A percentile compares a stretch with the other conserved stretches of the same genome.
These are phyloP conservation scores for Tagetes patula DNA, from an alignment of 129 eudicot genomes.

Conservation along the genomic window DNA sequence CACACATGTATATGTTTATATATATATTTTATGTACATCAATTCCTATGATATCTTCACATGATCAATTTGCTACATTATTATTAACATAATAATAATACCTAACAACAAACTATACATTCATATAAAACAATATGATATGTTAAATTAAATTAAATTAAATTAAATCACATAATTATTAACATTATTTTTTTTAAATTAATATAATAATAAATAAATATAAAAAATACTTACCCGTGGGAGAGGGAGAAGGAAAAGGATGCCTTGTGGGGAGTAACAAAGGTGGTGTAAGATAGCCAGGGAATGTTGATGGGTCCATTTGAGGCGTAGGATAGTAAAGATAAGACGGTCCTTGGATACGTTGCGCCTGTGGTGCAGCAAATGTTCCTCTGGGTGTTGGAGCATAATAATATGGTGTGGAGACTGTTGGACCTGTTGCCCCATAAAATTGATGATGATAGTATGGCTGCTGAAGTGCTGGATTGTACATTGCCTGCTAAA, in stretches of 20 bases:
- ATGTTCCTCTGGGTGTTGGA: constrained; percentile 66
- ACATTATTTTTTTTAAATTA: neutral
- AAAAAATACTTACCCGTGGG: constrained; percentile 53
- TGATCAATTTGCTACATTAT: constrained; percentile 3
- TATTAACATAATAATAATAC: neutral
- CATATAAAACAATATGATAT: no score
- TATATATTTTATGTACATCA: constrained; percentile 25
- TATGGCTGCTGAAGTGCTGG: constrained; percentile 60
- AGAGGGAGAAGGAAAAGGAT: constrained; percentile 51
- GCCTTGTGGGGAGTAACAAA: constrained; percentile 46
- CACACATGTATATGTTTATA: neutral
- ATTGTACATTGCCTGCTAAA: constrained; percentile 65
- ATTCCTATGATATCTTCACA: constrained; percentile 21
- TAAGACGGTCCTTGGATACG: constrained; percentile 70
- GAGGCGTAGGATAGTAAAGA: constrained; percentile 74
- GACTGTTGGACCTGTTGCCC: constrained; percentile 54
- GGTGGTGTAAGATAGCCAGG: constrained; percentile 43
- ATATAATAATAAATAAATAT: neutral
- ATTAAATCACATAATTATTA: neutral
- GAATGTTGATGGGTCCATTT: constrained; percentile 38
- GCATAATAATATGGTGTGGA: constrained; percentile 75
- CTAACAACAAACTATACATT: no score
- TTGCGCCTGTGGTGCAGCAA: constrained; percentile 45
- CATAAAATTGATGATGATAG: constrained; percentile 60
- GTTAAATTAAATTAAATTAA: no score